Evolutionary conservation across 768 basidiomycete genomes (phyloP).

Genomic region (Ephemerocybe angulata): DNA sequence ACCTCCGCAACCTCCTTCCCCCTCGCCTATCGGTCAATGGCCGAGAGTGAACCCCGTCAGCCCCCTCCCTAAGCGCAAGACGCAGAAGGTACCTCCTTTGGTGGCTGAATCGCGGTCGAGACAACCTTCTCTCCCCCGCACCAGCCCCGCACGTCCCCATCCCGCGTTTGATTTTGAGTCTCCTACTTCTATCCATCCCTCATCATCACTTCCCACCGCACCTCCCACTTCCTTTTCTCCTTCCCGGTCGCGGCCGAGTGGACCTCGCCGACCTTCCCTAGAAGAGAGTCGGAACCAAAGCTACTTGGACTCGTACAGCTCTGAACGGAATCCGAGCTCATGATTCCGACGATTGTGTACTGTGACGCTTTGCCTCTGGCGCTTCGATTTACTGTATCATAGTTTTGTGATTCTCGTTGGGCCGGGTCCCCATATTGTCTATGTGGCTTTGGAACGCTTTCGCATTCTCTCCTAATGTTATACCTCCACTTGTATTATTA

Average conservation of each 20-base stretch:
- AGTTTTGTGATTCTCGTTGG: too few relatives aligned
- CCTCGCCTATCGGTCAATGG: slow-evolving; percentile 53
- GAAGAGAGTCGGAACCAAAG: slow-evolving; percentile 23
- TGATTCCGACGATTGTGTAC: not conserved
- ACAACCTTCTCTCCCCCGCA: not conserved
- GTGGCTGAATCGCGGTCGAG: not conserved
- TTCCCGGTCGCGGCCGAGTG: slow-evolving; percentile 29
- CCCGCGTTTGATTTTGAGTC: not conserved
- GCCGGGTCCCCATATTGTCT: too few relatives aligned
- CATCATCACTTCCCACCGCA: slow-evolving; percentile 14
- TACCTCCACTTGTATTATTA: too few relatives aligned
- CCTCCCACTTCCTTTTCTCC: slow-evolving; percentile 14
- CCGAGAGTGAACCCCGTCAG: slow-evolving; percentile 38
- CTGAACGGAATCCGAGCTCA: not conserved
- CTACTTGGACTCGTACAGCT: slow-evolving; percentile 22
- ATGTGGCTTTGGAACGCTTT: not conserved
- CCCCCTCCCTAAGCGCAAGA: slow-evolving; percentile 23
- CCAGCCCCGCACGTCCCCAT: slow-evolving; percentile 1
- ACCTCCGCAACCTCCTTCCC: slow-evolving; percentile 20
- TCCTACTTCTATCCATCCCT: not conserved
- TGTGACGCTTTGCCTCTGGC: not conserved
- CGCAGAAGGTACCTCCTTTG: slow-evolving; percentile 10
- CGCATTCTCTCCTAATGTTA: not conserved
- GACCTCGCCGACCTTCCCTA: slow-evolving; percentile 31
- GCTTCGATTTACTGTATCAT: not conserved